Evolutionary conservation across 2,329 filamentous ascomycete genomes (phyloP).

Genomic region (Penicillium sp.): DNA sequence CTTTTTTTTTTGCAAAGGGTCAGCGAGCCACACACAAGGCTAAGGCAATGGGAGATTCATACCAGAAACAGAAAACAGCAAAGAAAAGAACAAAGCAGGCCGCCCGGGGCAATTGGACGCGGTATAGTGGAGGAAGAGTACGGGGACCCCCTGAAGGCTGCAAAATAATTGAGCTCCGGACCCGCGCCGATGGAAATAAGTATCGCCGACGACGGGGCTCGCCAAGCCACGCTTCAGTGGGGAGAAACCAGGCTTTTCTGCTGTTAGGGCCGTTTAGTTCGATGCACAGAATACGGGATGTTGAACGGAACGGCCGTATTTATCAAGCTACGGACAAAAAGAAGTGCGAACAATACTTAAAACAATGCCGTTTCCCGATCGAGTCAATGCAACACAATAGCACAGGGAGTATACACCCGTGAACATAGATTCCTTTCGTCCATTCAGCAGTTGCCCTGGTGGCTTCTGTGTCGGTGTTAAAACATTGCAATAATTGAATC

Average conservation of each 20-base stretch:
- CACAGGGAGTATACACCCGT: background rate
- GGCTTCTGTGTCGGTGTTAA: background rate
- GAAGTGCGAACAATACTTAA: constrained; percentile 1
- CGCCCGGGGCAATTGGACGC: constrained; percentile 10
- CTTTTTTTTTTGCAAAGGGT: constrained; percentile 14
- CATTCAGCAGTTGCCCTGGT: background rate
- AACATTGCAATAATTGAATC: background rate
- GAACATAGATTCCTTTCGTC: background rate
- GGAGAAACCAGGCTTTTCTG: constrained; percentile 4
- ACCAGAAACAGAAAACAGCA: constrained; percentile 6
- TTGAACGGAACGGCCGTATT: background rate
- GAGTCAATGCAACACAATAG: background rate
- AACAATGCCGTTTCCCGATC: background rate
- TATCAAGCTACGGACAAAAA: background rate
- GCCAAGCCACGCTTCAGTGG: constrained; percentile 19
- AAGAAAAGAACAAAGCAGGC: constrained; percentile 1
- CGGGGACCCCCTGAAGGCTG: constrained; percentile 25
- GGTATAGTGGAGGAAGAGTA: constrained; percentile 16
- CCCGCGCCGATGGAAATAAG: constrained; percentile 26
- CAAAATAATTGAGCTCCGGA: constrained; percentile 24
- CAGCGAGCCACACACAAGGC: constrained; percentile 1
- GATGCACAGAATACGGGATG: background rate
- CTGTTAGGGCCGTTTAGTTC: background rate
- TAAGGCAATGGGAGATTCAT: background rate
- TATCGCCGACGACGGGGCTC: constrained; percentile 23